These are phyloP conservation scores for Chalciporus piperatus DNA, from an alignment of 768 basidiomycete genomes.

Conservation along the genomic window DNA sequence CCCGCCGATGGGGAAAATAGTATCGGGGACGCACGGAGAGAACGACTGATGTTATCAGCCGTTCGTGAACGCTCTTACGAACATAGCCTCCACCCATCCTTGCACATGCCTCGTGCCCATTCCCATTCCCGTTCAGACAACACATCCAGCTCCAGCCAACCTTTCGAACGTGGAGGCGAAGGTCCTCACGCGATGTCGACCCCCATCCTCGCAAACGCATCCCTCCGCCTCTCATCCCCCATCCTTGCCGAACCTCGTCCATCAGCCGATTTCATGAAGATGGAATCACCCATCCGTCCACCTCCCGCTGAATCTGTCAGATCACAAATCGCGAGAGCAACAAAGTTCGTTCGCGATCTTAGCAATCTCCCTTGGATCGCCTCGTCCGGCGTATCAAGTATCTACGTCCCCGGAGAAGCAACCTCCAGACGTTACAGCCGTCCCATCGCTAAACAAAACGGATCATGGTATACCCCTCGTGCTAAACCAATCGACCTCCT, in stretches of 20 bases:
- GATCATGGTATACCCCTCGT: constrained; percentile 28
- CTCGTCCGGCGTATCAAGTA: constrained; percentile 43
- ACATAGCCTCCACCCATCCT: constrained; percentile 10
- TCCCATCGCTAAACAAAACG: constrained; percentile 24
- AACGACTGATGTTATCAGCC: constrained; percentile 24
- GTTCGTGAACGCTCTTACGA: constrained; percentile 25
- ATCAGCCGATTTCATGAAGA: constrained; percentile 48
- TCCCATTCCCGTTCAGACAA: constrained; percentile 17
- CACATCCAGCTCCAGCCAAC: constrained; percentile 25
- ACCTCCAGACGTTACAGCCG: constrained; percentile 29
- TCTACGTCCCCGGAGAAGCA: constrained; percentile 43
- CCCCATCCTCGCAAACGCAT: constrained; percentile 25
- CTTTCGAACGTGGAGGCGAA: constrained; percentile 22
- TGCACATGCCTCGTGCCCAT: constrained; percentile 10
- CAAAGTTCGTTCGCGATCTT: constrained; percentile 37
- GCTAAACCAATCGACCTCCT: constrained; percentile 29
- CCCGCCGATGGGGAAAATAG: constrained; percentile 21
- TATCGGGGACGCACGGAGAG: constrained; percentile 20
- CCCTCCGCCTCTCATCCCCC: constrained; percentile 33
- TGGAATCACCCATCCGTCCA: constrained; percentile 43
- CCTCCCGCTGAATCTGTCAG: constrained; percentile 34
- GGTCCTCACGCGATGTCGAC: constrained; percentile 30
- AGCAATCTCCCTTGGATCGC: constrained; percentile 48
- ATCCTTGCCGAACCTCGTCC: constrained; percentile 40
- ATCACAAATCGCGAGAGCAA: constrained; percentile 36